Evolutionary conservation across 1,284 basidiomycete genomes (phyloP), one percentile per base, ranked within the genome.

Genomic region (Serendipita sp.): DNA sequence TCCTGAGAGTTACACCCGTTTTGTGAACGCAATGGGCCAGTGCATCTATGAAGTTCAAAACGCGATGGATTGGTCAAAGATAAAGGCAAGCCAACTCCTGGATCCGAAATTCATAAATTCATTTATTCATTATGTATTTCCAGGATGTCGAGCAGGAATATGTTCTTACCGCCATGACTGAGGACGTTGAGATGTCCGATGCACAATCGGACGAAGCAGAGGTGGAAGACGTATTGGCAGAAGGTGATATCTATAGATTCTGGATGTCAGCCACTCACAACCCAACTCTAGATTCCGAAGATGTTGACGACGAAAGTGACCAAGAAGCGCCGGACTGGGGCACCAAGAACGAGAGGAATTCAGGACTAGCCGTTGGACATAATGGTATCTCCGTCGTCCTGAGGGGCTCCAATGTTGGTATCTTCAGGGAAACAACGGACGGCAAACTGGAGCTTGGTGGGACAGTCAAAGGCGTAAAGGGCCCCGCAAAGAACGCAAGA

Each of bases 331-430:
- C 49, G 34, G 38, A 58, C 26, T 60, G 30, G 82, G 81, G n/a
- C 78, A 81, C 30, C 80, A 81, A 2, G 78, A 81, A 22, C 80
- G 82, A 26, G 78, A 80, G 65, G 74, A 98, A 99, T 74, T 90
- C 91, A 41, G 88, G 93, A 68, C 81, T 99, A 38, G 91, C 91
- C 2, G 87, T 99, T 50, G 96, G 96, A 3, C 95, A 97, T 80
- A 95, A 93, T 75, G 91, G 93, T 67, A 93, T 97, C 70, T 94
- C 95, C 10, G 98, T 95, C 69, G 95, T 99, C 64, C 88, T 94
- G 26, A 87, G 96, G 47, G 95, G 94, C 43, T 88, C 89, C 75
- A 93, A 90, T 74, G 97, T 99, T 66, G 96, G 96, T 17, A 93
- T 98, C n/a, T 99, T 99, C 77, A 86, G 83, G 67, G 89, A 93